Evolutionary conservation across 306 rosid species (phyloP), one percentile per base, ranked within the genome.

Genomic region (Ammopiptanthus mongolicus): DNA sequence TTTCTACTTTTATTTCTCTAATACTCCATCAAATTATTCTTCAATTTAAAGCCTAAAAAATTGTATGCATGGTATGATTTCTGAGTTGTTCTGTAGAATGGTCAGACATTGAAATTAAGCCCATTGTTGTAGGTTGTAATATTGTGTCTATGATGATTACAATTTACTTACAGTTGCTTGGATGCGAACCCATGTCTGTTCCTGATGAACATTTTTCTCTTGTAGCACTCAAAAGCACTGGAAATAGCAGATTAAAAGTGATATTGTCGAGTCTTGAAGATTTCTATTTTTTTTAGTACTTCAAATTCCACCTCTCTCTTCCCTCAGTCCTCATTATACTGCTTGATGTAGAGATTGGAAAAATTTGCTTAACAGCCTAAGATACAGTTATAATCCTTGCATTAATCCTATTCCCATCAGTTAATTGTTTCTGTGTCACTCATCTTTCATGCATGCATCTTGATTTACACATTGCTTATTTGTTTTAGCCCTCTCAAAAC

Each of bases 401-500:
- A 25, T 47, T 6, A 15, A 65, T 73, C 62, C 59, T 57, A 63
- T 22, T 73, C 13, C 18, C 47, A 8, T 39, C 7, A 39, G 60
- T 60, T 53, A 19, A 19, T 61, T 19, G 47, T 18, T 39, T 65
- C 19, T 14, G 9, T 31, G 18, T 46, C 1, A 9, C 11, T 56
- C 29, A 61, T 70, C 59, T 17, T 62, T 51, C 34, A 37, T 21
- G 39, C 52, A 21, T 8, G 19, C 2, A 4, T 48, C 18, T 51
- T 31, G 15, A 33, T 29, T 29, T 60, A 12, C 21, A 44, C 33
- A 10, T 75, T 75, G 60, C 79, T 67, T 17, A 55, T 65, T 62
- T 79, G 12, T 69, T 61, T 68, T 76, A 22, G 65, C 37, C 15
- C n/a, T 69, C 58, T 75, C 42, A 39, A 80, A 81, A 78, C 77